A percentile compares a stretch with the other conserved stretches of the same genome.
Evolutionary conservation across 768 basidiomycete genomes (phyloP).

Genomic region (Rhizopogon roseolus): DNA sequence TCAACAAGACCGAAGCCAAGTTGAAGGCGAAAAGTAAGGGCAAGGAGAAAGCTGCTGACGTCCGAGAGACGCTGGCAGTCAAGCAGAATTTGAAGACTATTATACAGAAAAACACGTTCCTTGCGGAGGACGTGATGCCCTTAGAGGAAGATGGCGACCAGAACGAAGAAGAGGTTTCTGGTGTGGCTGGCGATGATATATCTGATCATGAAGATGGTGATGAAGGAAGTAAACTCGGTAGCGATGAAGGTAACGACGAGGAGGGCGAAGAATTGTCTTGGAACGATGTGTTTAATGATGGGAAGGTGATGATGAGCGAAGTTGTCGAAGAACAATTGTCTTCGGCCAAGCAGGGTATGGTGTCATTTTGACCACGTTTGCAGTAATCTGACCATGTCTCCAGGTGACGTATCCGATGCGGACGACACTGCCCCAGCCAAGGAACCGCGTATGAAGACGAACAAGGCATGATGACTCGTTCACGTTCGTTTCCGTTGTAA

Average conservation of each 20-base stretch:
- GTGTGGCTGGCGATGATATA: background rate
- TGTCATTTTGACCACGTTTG: background rate
- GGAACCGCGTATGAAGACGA: slow-evolving; percentile 88
- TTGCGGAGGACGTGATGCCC: slow-evolving; percentile 76
- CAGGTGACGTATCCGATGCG: slow-evolving; percentile 29
- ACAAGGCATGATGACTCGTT: slow-evolving; percentile 53
- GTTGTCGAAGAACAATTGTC: slow-evolving; percentile 5
- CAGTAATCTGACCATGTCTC: slow-evolving; percentile 7
- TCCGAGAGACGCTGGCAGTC: slow-evolving; percentile 53
- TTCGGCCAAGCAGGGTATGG: slow-evolving; percentile 17
- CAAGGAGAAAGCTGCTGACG: slow-evolving; percentile 33
- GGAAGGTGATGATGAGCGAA: slow-evolving; percentile 22
- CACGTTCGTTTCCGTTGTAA: background rate
- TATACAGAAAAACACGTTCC: slow-evolving; percentile 83
- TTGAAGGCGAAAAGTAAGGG: slow-evolving; percentile 50
- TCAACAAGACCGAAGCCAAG: slow-evolving; percentile 55
- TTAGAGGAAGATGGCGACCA: slow-evolving; percentile 45
- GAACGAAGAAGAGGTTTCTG: slow-evolving; percentile 22
- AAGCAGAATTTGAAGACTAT: slow-evolving; percentile 85
- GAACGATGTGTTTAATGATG: slow-evolving; percentile 81
- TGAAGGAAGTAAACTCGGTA: slow-evolving; percentile 36
- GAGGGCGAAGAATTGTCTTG: slow-evolving; percentile 62
- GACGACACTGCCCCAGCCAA: slow-evolving; percentile 28
- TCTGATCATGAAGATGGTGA: slow-evolving; percentile 17
- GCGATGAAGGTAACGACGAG: slow-evolving; percentile 31